Evolutionary conservation across 306 rosid species (phyloP).

Genomic region (Cucumis hystrix): DNA sequence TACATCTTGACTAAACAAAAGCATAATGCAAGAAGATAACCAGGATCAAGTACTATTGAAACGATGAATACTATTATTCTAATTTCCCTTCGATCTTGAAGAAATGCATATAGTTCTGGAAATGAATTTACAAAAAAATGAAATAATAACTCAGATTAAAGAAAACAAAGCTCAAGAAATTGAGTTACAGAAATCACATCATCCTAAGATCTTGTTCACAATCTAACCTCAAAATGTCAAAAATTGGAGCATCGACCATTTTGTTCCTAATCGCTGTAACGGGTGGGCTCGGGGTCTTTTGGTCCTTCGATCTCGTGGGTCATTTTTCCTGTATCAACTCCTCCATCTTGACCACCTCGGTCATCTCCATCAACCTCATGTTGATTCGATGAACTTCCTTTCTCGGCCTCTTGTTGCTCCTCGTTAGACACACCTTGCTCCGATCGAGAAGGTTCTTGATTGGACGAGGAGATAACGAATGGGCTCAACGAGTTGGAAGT

Average conservation of each 20-base stretch:
- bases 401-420: not conserved
- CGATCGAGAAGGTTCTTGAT: not conserved
- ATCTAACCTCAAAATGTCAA: conserved; percentile 14
- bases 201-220: not conserved
- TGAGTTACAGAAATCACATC: too few relatives aligned
- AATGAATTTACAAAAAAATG: not conserved
- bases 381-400: not conserved
- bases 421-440: conserved; percentile 9
- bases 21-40: not conserved
- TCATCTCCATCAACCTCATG: conserved; percentile 7
- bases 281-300: conserved; percentile 83
- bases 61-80: not conserved
- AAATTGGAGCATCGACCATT: conserved; percentile 90
- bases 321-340: conserved; percentile 18
- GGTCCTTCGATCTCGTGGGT: conserved; percentile 89
- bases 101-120: not conserved
- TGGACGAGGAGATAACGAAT: conserved; percentile 17
- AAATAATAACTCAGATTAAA: not conserved
- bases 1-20: not conserved
- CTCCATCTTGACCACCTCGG: conserved; percentile 2
- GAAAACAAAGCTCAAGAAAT: not conserved
- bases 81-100: not conserved
- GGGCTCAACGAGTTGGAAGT: conserved; percentile 22
- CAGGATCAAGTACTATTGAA: not conserved
- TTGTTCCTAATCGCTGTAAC: conserved; percentile 90